Evolutionary conservation across 345 rosid species (phyloP).

Genomic region (Dimocarpus longan): DNA sequence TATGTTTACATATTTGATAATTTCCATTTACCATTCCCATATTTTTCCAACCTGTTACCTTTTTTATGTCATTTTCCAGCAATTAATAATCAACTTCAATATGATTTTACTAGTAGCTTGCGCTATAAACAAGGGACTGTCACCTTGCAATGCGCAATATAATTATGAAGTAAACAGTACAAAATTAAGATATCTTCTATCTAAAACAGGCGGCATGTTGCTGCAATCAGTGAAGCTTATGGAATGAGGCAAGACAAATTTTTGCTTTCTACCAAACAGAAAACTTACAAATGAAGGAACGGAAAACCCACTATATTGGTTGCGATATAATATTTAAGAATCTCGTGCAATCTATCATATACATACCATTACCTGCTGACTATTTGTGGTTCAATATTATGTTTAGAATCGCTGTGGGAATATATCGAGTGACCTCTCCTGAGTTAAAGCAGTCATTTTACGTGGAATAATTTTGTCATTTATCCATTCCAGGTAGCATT

Average conservation of each 20-base stretch:
- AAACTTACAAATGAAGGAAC: background rate
- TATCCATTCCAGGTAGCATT: conserved; percentile 60
- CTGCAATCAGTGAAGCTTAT: background rate
- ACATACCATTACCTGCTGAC: background rate
- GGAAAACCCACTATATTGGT: background rate
- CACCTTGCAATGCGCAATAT: background rate
- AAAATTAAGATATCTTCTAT: background rate
- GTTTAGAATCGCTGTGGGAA: background rate
- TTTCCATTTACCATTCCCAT: background rate
- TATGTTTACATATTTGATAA: background rate
- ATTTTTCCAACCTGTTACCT: background rate
- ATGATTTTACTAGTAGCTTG: background rate
- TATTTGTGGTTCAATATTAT: background rate
- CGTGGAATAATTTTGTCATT: background rate
- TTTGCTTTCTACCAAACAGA: background rate
- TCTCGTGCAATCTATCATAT: background rate
- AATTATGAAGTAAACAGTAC: background rate
- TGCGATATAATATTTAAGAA: background rate
- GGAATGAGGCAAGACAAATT: background rate
- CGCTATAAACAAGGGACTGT: background rate
- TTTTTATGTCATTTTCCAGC: background rate
- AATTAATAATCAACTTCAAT: background rate
- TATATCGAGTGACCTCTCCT: too few relatives aligned
- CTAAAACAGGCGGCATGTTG: background rate
- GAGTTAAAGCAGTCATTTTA: background rate